A percentile compares a stretch with the other conserved stretches of the same genome.
Evolutionary conservation across 176 grass and related monocot species (phyloP).

Genomic region (Aegilops longissima): DNA sequence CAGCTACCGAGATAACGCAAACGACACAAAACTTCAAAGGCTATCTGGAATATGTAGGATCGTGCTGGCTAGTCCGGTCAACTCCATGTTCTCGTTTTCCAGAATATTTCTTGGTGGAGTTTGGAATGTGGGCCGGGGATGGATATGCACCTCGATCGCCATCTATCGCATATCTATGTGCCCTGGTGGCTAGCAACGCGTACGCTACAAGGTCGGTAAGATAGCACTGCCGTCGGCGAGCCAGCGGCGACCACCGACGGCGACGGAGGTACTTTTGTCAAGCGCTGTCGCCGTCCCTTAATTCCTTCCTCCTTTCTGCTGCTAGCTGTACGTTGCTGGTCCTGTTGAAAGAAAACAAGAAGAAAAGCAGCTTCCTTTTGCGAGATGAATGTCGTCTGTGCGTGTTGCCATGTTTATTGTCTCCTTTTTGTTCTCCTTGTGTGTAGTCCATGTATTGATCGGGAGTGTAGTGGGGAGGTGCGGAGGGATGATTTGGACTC

Average conservation of each 20-base stretch:
- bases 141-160: not conserved
- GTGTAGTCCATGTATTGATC: too few relatives aligned
- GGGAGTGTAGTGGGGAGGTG: not conserved
- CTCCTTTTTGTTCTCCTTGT: not conserved
- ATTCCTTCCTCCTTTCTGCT: not conserved
- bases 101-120: constrained; percentile 2
- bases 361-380: too few relatives aligned
- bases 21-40: too few relatives aligned
- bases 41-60: too few relatives aligned
- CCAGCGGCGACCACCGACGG: not conserved
- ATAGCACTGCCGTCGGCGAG: too few relatives aligned
- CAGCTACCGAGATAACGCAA: too few relatives aligned
- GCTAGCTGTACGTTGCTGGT: not conserved
- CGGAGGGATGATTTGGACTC: too few relatives aligned
- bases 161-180: not conserved
- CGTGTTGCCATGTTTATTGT: not conserved
- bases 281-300: not conserved
- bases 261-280: not conserved
- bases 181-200: not conserved
- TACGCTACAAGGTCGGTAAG: not conserved
- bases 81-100: not conserved
- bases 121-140: not conserved
- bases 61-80: not conserved
- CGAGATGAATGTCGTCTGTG: not conserved
- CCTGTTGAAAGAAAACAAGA: too few relatives aligned